Percentiles rank a stretch among this genome's conserved stretches.
Evolutionary conservation across 2,329 filamentous ascomycete genomes (phyloP).

Genomic region (Stemphylium beticola): DNA sequence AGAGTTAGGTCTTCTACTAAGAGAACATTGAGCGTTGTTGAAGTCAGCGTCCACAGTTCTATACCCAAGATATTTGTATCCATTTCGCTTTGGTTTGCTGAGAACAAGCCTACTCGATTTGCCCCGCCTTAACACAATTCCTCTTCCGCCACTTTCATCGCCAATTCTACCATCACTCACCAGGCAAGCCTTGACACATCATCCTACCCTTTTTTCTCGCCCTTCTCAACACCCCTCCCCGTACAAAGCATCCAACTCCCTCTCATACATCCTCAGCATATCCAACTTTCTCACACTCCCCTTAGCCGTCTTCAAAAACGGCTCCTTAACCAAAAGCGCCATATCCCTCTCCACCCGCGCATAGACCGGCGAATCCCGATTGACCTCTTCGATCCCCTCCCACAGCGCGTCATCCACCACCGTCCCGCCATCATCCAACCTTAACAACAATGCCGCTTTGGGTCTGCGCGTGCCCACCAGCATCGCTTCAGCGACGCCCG

Average conservation of each 20-base stretch:
- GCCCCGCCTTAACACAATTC: no score
- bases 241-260: constrained; percentile 17
- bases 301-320: constrained; percentile 56
- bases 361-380: constrained; percentile 50
- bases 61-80: background rate
- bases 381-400: constrained; percentile 54
- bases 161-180: no score
- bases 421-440: constrained; percentile 15
- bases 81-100: background rate
- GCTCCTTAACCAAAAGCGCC: constrained; percentile 53
- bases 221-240: no score
- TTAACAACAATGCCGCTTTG: constrained; percentile 38
- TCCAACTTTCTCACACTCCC: constrained; percentile 53
- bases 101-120: no score
- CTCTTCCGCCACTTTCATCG: no score
- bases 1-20: background rate
- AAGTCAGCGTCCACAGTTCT: constrained; percentile 1
- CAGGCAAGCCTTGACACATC: no score
- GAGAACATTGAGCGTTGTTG: background rate
- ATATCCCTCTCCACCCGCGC: constrained; percentile 52
- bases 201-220: no score
- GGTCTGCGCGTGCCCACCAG: constrained; percentile 40
- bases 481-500: constrained; percentile 37
- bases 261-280: constrained; percentile 49
- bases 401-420: constrained; percentile 54